phyloP scores from a whole-genome alignment of 208 protist genomes.

The Acanthamoeba triangularis region DNA sequence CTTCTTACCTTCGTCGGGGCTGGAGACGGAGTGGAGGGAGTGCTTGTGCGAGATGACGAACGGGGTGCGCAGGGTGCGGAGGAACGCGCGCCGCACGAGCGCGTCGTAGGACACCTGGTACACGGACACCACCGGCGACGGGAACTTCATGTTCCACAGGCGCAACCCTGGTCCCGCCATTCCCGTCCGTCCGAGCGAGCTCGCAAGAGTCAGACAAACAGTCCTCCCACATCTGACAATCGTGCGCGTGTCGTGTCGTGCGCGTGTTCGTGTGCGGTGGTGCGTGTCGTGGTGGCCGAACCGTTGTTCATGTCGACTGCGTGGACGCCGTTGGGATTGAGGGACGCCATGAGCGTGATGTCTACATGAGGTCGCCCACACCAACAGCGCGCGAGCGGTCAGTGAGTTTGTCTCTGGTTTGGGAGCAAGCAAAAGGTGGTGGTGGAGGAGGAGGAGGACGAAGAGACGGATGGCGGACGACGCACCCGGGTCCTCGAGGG shows the following conservation, averaged over 20 bases:
- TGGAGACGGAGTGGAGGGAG: constrained; percentile 28
- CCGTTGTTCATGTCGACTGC: constrained; percentile 3
- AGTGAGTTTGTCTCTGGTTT: too few species aligned
- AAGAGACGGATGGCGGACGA: not conserved
- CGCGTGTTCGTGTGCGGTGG: not conserved
- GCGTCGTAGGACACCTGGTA: constrained; percentile 27
- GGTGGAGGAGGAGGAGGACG: not conserved
- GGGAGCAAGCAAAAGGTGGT: too few species aligned
- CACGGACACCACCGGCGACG: constrained; percentile 30
- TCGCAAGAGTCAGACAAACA: too few species aligned
- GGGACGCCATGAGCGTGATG: not conserved
- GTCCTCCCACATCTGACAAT: too few species aligned
- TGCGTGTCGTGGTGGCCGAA: not conserved
- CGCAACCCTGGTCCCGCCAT: not conserved
- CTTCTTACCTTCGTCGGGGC: not conserved
- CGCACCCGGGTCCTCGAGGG: not conserved
- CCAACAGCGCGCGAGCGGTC: too few species aligned
- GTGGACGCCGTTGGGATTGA: constrained; percentile 16
- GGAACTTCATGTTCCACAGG: not conserved
- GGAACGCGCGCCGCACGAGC: not conserved
- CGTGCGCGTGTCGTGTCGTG: too few species aligned
- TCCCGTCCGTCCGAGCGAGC: not conserved
- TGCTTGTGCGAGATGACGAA: constrained; percentile 55
- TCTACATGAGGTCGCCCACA: not conserved
- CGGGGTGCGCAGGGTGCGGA: not conserved